Evolutionary conservation across 2,329 filamentous ascomycete species (phyloP), one percentile per base, ranked within the genome.

Genomic region (Neopestalotiopsis sp.): DNA sequence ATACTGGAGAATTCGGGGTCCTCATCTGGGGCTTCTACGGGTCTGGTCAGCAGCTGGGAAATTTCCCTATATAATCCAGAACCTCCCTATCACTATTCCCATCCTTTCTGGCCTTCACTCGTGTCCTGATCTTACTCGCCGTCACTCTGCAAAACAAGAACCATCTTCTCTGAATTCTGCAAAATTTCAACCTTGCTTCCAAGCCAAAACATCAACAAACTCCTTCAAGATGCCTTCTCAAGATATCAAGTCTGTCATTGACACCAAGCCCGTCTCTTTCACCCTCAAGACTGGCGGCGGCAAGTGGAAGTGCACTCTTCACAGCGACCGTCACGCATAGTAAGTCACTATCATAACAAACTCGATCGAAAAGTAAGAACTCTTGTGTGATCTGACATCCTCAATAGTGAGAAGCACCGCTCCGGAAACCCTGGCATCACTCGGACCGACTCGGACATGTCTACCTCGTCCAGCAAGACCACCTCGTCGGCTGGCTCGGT

Each of bases 291-390:
- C 76, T n/a, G 70, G 65, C 42, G 71, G 70, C 32, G 77, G 77
- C 69, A 69, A 70, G 60, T 78, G 77, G 77, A 72, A 77, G 71
- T 77, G 75, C 70, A 74, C 75, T 64, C 59, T 78, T 42, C 76
- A 78, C 72, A 71, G 70, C 68, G 75, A 75, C 75, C 74, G 77
- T 72, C 75, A 74, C 71, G 64, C 75, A 73, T 77, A 75, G 77
- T 78, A 70, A 74, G 77, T 76, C 45, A 9, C 9, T 17, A 30
- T 69, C 65, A 40, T 40, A 52, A 67, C 40, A 9, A 42, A 20
- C 14, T 5, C 3, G 24, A 34, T 6, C 7, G 4, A 10, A 17
- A 17, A 28, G 20, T 28, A 4, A 12, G 4, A 42, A 13, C 20
- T 24, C 1, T 12, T 38, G 9, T 34, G 12, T 24, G 17, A 24